Conservation (phyloP, 129 eudicot species). For the Heracleum sosnowskyi region DNA sequence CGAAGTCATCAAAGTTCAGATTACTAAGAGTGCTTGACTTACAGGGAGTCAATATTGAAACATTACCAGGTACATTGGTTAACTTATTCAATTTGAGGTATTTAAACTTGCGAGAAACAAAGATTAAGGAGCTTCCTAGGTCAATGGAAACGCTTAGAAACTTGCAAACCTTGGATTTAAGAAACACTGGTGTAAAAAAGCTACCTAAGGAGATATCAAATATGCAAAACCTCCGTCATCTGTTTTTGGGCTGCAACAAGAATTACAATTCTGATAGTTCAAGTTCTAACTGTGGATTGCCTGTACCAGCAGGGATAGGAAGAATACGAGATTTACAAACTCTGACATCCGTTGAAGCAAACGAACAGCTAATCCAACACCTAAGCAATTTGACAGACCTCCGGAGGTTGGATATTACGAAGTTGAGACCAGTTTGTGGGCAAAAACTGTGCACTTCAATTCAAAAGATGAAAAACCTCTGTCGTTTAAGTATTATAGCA, state of each 20-base stretch:
- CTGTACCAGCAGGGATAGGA: conserved; percentile 35
- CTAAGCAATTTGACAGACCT: conserved; percentile 36
- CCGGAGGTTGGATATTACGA: conserved; percentile 48
- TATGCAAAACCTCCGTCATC: conserved; percentile 47
- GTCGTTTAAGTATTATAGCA: conserved; percentile 27
- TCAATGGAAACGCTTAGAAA: conserved; percentile 38
- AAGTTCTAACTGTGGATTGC: conserved; percentile 21
- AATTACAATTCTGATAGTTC: conserved; percentile 1
- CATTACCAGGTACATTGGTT: conserved; percentile 29
- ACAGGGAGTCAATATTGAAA: conserved; percentile 29
- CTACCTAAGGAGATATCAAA: conserved; percentile 39
- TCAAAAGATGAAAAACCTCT: conserved; percentile 39
- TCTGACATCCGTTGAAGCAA: conserved; percentile 40
- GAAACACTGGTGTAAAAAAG: conserved; percentile 35
- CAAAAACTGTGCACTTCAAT: conserved; percentile 33
- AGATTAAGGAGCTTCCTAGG: conserved; percentile 38
- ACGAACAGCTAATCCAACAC: conserved; percentile 34
- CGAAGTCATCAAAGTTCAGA: conserved; percentile 32
- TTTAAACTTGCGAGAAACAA: conserved; percentile 42
- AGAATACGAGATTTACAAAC: conserved; percentile 34
- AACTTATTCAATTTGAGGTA: conserved; percentile 46
- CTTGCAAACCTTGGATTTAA: conserved; percentile 56
- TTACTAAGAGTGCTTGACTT: conserved; percentile 47
- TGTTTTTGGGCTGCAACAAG: conserved; percentile 25
- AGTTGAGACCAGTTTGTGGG: conserved; percentile 26